phyloP scores from a whole-genome alignment of 75 land plant species.

The Isoetes taiwanensis region DNA sequence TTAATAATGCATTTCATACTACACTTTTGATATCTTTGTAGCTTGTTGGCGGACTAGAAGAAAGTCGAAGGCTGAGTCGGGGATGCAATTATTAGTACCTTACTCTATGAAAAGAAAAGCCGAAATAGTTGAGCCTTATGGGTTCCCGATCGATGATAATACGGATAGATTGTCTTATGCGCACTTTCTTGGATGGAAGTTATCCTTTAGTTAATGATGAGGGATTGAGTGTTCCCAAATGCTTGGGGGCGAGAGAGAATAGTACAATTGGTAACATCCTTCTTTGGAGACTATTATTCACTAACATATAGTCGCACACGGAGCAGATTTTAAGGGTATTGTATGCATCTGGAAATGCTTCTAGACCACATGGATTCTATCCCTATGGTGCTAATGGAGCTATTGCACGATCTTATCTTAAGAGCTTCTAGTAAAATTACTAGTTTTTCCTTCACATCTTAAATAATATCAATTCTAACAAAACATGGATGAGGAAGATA shows the following conservation, averaged over 20 bases:
- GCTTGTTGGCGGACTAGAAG: slow-evolving; percentile 42
- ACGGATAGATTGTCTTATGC: slow-evolving; percentile 33
- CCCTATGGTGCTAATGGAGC: slow-evolving; percentile 55
- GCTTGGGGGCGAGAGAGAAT: slow-evolving; percentile 39
- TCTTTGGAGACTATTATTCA: slow-evolving; percentile 35
- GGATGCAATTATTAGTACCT: slow-evolving; percentile 51
- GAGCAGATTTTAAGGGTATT: slow-evolving; percentile 30
- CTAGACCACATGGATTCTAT: slow-evolving; percentile 49
- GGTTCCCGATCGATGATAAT: slow-evolving; percentile 36
- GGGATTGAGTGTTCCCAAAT: slow-evolving; percentile 28
- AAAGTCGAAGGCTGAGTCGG: slow-evolving; percentile 53
- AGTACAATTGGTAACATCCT: slow-evolving; percentile 34
- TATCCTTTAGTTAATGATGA: slow-evolving; percentile 51
- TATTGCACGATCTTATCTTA: no score
- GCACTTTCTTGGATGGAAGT: slow-evolving; percentile 22
- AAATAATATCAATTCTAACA: no score
- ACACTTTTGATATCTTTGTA: no score
- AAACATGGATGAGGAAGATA: no score
- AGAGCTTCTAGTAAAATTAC: no score
- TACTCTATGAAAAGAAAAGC: slow-evolving; percentile 28
- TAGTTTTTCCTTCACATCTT: no score
- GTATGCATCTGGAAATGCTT: slow-evolving; percentile 39
- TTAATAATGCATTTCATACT: no score
- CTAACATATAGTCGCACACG: slow-evolving; percentile 31
- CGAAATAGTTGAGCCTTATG: slow-evolving; percentile 28